phyloP scores from a whole-genome alignment of 768 basidiomycete genomes.

The Psilocybe sp. region DNA sequence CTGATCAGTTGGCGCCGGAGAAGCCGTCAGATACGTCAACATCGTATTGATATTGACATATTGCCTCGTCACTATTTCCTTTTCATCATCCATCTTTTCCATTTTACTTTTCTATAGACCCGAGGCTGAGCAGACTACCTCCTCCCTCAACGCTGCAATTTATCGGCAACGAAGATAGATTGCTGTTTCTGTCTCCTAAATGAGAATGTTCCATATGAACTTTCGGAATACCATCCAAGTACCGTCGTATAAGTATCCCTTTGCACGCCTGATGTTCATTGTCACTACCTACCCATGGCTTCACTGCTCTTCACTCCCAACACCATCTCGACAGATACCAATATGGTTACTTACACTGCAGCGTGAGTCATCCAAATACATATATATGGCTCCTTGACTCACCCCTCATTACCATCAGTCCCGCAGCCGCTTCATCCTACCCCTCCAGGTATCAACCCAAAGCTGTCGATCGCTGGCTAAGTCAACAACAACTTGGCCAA shows the following conservation, averaged over 20 bases:
- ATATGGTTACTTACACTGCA: constrained; percentile 16
- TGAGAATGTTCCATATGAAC: constrained; percentile 11
- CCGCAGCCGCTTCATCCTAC: background rate
- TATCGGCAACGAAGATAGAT: constrained; percentile 16
- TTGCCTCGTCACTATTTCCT: constrained; percentile 16
- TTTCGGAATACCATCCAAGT: constrained; percentile 22
- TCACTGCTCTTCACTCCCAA: constrained; percentile 21
- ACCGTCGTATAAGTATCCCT: constrained; percentile 24
- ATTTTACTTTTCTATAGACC: constrained; percentile 20
- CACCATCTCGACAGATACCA: constrained; percentile 15
- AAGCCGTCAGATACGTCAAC: background rate
- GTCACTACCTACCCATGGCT: constrained; percentile 11
- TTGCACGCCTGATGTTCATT: constrained; percentile 9
- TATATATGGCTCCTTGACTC: constrained; percentile 10
- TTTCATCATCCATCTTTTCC: constrained; percentile 17
- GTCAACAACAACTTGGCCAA: constrained; percentile 10
- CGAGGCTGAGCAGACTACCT: constrained; percentile 24
- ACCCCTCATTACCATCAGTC: background rate
- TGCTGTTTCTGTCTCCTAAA: constrained; percentile 17
- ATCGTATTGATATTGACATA: constrained; percentile 14
- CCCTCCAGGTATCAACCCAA: constrained; percentile 4
- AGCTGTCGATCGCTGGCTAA: constrained; percentile 15
- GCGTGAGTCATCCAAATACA: constrained; percentile 18
- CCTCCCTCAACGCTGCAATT: constrained; percentile 13
- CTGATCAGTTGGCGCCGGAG: no score